phyloP scores from a whole-genome alignment of 768 basidiomycete species.

The Kwoniella sp. region DNA sequence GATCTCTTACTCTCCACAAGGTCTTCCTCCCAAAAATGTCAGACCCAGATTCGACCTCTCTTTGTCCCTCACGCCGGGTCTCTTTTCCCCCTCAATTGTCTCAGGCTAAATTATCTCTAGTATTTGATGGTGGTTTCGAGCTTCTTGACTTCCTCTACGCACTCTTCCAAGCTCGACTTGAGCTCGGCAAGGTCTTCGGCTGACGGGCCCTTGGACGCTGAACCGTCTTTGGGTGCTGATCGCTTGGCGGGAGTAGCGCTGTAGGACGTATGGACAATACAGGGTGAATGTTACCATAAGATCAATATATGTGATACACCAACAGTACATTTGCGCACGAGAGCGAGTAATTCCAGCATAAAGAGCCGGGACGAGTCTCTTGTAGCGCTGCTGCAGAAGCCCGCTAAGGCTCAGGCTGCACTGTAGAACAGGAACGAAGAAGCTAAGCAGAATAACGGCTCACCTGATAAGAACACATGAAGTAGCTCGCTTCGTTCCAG shows the following conservation, averaged over 20 bases:
- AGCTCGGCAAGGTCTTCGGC: slow-evolving; percentile 72
- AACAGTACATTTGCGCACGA: no score
- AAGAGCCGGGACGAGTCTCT: no score
- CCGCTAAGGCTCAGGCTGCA: no score
- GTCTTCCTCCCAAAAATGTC: no score
- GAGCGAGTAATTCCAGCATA: no score
- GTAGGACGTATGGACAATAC: neutral
- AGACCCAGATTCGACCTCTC: no score
- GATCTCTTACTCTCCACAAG: no score
- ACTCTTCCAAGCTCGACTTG: slow-evolving; percentile 81
- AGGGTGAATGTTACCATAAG: neutral
- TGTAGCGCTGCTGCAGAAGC: no score
- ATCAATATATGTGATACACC: no score
- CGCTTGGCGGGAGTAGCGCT: slow-evolving; percentile 46
- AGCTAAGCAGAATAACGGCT: slow-evolving; percentile 16
- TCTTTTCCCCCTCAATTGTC: neutral
- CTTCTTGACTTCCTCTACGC: slow-evolving; percentile 74
- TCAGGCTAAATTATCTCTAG: slow-evolving; percentile 10
- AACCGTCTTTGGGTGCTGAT: slow-evolving; percentile 46
- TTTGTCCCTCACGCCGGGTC: neutral
- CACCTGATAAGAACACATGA: slow-evolving; percentile 88
- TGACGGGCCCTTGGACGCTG: slow-evolving; percentile 44
- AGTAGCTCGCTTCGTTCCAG: slow-evolving; percentile 95
- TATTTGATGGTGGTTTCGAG: slow-evolving; percentile 39
- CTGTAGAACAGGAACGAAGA: no score